Evolutionary conservation across 2,329 filamentous ascomycete species (phyloP).

Genomic region (Colletotrichum chrysophilum): DNA sequence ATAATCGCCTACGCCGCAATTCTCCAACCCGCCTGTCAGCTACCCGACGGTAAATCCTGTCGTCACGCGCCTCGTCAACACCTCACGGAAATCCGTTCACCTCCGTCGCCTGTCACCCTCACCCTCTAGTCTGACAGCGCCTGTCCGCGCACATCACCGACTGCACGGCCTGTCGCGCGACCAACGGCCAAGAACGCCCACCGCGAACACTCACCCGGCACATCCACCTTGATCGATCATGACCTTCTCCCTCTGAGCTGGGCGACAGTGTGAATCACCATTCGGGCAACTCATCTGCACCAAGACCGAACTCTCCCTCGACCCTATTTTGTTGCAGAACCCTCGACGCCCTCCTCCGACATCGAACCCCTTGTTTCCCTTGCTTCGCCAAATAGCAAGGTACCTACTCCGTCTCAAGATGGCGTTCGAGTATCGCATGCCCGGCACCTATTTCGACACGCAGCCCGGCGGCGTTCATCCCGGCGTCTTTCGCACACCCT

Average conservation of each 20-base stretch:
- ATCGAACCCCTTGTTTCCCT: background rate
- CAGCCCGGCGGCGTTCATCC: constrained; percentile 42
- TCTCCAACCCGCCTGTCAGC: background rate
- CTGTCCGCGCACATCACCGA: background rate
- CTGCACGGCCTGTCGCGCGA: background rate
- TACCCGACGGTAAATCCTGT: background rate
- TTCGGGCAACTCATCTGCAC: background rate
- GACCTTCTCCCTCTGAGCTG: constrained; percentile 3
- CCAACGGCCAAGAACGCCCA: background rate
- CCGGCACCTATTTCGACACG: constrained; percentile 37
- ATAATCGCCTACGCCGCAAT: background rate
- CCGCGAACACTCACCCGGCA: background rate
- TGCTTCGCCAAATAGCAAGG: background rate
- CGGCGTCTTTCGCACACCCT: constrained; percentile 52
- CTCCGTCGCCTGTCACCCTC: background rate
- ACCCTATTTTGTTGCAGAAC: background rate
- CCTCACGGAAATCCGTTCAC: background rate
- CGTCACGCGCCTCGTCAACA: background rate
- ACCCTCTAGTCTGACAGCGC: background rate
- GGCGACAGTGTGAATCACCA: constrained; percentile 17
- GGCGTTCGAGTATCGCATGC: constrained; percentile 38
- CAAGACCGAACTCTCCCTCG: background rate
- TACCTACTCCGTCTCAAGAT: constrained; percentile 20
- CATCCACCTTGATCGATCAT: background rate
- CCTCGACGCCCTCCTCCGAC: background rate